Evolutionary conservation across 495 filamentous ascomycete species (phyloP).

Genomic region (Lepidopterella palustris): DNA sequence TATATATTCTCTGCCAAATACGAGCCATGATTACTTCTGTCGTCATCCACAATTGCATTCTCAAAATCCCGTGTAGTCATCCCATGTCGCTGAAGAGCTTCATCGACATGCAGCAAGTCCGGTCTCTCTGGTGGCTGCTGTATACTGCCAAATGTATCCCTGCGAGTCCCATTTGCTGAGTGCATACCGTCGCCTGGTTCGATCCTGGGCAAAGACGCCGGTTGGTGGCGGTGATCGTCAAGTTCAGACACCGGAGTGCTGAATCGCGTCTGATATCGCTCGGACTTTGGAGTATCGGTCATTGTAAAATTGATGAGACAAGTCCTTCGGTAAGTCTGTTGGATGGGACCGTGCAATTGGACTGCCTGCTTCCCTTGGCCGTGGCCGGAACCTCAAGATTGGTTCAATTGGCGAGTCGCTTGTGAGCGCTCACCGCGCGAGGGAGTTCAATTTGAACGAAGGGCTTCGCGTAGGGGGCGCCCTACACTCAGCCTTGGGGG

Average conservation of each 20-base stretch:
- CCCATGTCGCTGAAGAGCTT: slow-evolving; percentile 45
- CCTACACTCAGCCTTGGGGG: slow-evolving; percentile 41
- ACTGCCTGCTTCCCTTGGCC: slow-evolving; percentile 7
- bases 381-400: slow-evolving; percentile 6
- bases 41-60: slow-evolving; percentile 78
- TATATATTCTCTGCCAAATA: slow-evolving; percentile 10
- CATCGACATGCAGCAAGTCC: slow-evolving; percentile 46
- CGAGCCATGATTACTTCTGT: slow-evolving; percentile 44
- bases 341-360: no score
- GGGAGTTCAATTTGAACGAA: slow-evolving; percentile 32
- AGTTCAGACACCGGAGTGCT: slow-evolving; percentile 81
- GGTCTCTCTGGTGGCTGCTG: slow-evolving; percentile 31
- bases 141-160: slow-evolving; percentile 39
- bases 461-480: slow-evolving; percentile 41
- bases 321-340: neutral
- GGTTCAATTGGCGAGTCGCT: slow-evolving; percentile 34
- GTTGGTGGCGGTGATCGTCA: slow-evolving; percentile 86
- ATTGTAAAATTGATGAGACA: slow-evolving; percentile 11
- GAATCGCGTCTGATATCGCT: slow-evolving; percentile 52
- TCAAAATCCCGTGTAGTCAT: slow-evolving; percentile 57
- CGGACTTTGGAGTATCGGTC: slow-evolving; percentile 55
- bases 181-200: slow-evolving; percentile 48
- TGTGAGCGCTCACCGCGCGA: slow-evolving; percentile 35
- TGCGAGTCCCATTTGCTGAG: slow-evolving; percentile 27
- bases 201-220: slow-evolving; percentile 57